A percentile compares a stretch with the other conserved stretches of the same genome.
Evolutionary conservation across 352 stramenopile genomes (phyloP).

Genomic region (Pythium insidiosum): DNA sequence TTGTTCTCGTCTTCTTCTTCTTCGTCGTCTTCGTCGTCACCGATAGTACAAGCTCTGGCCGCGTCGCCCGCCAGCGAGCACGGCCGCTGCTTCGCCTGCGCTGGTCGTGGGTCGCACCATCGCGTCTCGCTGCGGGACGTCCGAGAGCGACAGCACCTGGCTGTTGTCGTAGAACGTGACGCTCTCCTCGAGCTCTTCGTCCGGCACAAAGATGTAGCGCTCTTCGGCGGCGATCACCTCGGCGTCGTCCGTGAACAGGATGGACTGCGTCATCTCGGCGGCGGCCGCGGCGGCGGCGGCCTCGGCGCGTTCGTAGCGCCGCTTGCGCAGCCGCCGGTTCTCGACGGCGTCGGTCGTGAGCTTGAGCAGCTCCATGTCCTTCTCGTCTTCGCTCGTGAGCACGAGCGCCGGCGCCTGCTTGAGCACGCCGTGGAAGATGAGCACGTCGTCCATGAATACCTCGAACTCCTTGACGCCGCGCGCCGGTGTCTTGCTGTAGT

Average conservation of each 20-base stretch:
- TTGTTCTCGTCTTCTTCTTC: too few species aligned
- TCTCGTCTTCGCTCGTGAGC: constrained; percentile 16
- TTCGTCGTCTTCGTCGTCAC: too few species aligned
- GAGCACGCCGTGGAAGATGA: constrained; percentile 61
- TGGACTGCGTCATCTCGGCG: constrained; percentile 53
- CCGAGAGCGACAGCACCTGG: constrained; percentile 57
- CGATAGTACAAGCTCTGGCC: too few species aligned
- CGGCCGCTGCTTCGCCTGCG: constrained; percentile 16
- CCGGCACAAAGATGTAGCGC: constrained; percentile 44
- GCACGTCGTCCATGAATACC: constrained; percentile 77
- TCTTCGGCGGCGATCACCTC: constrained; percentile 44
- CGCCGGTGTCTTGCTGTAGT: constrained; percentile 81
- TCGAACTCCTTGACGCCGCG: constrained; percentile 77
- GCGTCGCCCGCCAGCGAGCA: not conserved
- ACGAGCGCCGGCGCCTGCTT: constrained; percentile 30
- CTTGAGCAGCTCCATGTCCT: constrained; percentile 11
- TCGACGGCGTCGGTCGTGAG: constrained; percentile 16
- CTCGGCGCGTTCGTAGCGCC: constrained; percentile 37
- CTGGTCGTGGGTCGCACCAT: constrained; percentile 38
- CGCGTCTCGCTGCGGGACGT: constrained; percentile 29
- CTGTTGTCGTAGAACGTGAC: constrained; percentile 73
- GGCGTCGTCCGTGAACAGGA: constrained; percentile 72
- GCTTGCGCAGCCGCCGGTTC: constrained; percentile 31
- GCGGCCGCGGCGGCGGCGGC: constrained; percentile 22
- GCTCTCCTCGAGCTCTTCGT: constrained; percentile 51